Base-by-base conservation (phyloP, 2,329 filamentous ascomycete species). In the Drechslera avenae region DNA sequence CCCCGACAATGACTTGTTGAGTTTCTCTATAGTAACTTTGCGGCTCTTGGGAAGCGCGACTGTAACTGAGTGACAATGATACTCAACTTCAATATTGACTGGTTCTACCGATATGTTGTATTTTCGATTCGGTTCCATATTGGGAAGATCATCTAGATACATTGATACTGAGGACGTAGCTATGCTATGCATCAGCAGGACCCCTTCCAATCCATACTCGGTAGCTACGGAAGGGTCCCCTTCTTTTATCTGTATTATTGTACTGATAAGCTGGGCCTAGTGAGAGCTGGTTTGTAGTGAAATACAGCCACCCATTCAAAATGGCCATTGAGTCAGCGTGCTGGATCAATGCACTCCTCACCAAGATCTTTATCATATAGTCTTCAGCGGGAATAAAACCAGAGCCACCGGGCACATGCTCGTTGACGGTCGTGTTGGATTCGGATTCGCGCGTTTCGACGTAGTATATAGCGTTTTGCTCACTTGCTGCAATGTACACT, bases 381-480 rank as follows among this genome's bases (percentile, higher is more conserved):
- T 75, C 65, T 14, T 71, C 57, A 5, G 71, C 58, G 8, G 62
- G 52, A 14, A 77, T 67, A 0, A 62, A 61, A 1, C 72, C 73
- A 6, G 49, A 46, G 0, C 72, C 72, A 14, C 72, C 73, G 18
- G 69, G 56, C 3, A 61, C 51, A 5, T 67, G 54, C 0, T 68
- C 70, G 42, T 77, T 74, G 12, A 76, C 66, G 9, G 68, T 68
- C 47, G 66, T 59, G 10, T 69, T 69, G 13, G 71, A 61, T 44
- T 73, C 59, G 2, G 64, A 59, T 52, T 73, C 68, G 14, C 67
- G 54, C 3, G 72, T 76, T 49, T 76, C 71, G 40, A 77, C 73
- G 44, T 77, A 76, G 60, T 74, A 76, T 32, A 78, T 75, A 4
- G 75, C 73, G 48, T 78, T 78, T 35, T 77, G 75, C 59, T 78